A percentile compares a stretch with the other conserved stretches of the same genome.
phyloP scores from a whole-genome alignment of 2,329 filamentous ascomycete species.

The Paecilomyces dactylethromorphus region DNA sequence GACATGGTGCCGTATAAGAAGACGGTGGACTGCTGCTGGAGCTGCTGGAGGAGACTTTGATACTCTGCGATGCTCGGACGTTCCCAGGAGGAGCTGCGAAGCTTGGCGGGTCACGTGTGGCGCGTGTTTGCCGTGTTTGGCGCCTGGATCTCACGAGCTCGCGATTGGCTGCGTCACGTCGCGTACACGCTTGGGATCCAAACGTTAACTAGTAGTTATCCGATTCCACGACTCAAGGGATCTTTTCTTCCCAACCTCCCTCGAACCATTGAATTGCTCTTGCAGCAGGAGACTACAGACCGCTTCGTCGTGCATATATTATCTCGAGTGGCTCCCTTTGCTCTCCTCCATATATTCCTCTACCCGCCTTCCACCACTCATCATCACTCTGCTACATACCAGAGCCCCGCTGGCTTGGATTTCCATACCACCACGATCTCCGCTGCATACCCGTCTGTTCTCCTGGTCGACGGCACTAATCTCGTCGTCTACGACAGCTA shows the following conservation, averaged over 20 bases:
- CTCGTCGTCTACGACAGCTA: constrained; percentile 9
- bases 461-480: constrained; percentile 23
- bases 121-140: constrained; percentile 23
- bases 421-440: constrained; percentile 12
- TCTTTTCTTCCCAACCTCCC: constrained; percentile 16
- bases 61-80: constrained; percentile 1
- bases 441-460: constrained; percentile 22
- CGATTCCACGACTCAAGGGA: constrained; percentile 25
- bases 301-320: not conserved
- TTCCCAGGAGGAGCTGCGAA: constrained; percentile 2
- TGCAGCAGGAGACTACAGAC: not conserved
- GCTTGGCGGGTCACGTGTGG: constrained; percentile 18
- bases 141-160: constrained; percentile 8
- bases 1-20: constrained; percentile 47
- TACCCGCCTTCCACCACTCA: constrained; percentile 1
- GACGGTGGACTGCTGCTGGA: constrained; percentile 6
- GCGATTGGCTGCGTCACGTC: constrained; percentile 35
- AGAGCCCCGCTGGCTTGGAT: constrained; percentile 17
- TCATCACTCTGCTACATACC: constrained; percentile 13
- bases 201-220: constrained; percentile 6
- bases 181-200: constrained; percentile 26
- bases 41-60: not conserved
- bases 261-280: constrained; percentile 11
- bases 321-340: not conserved
- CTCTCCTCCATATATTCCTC: not conserved